phyloP scores from a whole-genome alignment of 352 stramenopile species.

The Phytopythium boreale region DNA sequence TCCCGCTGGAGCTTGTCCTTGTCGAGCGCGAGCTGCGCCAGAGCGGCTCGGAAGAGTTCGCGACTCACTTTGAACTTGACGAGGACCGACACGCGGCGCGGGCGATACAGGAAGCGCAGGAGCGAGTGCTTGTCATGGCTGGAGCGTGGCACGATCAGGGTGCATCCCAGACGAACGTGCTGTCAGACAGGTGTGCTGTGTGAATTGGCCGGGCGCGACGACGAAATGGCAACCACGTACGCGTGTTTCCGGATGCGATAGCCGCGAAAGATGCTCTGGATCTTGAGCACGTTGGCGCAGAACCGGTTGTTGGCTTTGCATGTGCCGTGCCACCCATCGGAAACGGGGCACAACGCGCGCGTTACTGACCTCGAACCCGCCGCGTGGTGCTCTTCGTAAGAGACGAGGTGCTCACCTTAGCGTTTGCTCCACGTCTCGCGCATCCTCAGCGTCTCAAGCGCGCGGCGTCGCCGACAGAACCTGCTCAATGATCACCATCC shows the following conservation, averaged over 20 bases:
- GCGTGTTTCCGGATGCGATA: constrained; percentile 28
- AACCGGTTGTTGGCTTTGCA: constrained; percentile 18
- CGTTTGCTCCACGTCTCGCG: not conserved
- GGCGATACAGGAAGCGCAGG: constrained; percentile 6
- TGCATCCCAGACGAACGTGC: not conserved
- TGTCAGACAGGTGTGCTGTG: not conserved
- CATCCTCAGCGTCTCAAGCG: not conserved
- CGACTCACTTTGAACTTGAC: constrained; percentile 17
- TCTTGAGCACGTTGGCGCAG: constrained; percentile 25
- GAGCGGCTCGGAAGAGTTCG: constrained; percentile 18
- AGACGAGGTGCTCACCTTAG: not conserved
- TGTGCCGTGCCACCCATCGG: not conserved
- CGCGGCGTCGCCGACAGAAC: not conserved
- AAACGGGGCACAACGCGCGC: not conserved
- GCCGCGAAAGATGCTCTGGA: constrained; percentile 50
- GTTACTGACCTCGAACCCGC: not conserved
- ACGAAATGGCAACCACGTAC: constrained; percentile 9
- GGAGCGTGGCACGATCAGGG: not conserved
- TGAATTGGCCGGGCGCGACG: not conserved
- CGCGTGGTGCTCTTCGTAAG: not conserved
- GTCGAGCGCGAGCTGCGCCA: constrained; percentile 13
- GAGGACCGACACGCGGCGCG: constrained; percentile 19
- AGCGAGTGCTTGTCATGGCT: constrained; percentile 10
- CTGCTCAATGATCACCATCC: not conserved
- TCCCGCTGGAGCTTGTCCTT: constrained; percentile 17